These are phyloP conservation scores for Phoma herbarum DNA, from an alignment of 2,329 filamentous ascomycete species.

Conservation along the genomic window DNA sequence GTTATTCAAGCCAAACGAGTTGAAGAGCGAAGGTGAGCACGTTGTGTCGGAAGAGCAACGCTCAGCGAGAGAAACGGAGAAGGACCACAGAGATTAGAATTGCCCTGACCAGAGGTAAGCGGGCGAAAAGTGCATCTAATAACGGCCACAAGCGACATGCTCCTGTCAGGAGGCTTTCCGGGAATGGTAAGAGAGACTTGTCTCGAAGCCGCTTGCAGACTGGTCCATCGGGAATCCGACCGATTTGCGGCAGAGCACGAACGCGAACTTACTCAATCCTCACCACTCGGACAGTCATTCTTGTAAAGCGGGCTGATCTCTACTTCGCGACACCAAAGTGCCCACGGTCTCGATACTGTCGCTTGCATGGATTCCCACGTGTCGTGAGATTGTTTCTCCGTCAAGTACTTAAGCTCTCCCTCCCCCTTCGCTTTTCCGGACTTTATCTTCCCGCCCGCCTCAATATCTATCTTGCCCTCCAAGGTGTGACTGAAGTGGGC, in stretches of 20 bases:
- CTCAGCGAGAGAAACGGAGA: not conserved
- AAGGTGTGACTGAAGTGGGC: slow-evolving; percentile 49
- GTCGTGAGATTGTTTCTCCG: slow-evolving; percentile 54
- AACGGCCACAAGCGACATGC: not conserved
- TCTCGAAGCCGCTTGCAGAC: not conserved
- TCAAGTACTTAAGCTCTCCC: slow-evolving; percentile 54
- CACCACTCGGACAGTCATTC: slow-evolving; percentile 50
- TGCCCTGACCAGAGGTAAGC: not conserved
- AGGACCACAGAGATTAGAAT: not conserved
- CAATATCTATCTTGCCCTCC: slow-evolving; percentile 52
- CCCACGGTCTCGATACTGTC: slow-evolving; percentile 53
- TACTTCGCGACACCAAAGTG: slow-evolving; percentile 55
- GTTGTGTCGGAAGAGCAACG: not conserved
- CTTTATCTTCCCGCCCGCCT: slow-evolving; percentile 52
- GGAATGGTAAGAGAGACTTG: not conserved
- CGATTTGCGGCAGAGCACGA: not conserved
- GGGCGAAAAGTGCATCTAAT: not conserved
- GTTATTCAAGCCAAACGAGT: no score
- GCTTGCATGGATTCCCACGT: slow-evolving; percentile 50
- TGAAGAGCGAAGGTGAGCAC: not conserved
- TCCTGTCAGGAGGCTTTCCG: not conserved
- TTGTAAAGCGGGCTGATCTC: slow-evolving; percentile 51
- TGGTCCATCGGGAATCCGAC: not conserved
- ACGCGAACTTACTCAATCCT: slow-evolving; percentile 32
- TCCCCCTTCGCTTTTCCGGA: slow-evolving; percentile 53